Conservation (phyloP, 2,329 filamentous ascomycete species). For the Fusarium poae region DNA sequence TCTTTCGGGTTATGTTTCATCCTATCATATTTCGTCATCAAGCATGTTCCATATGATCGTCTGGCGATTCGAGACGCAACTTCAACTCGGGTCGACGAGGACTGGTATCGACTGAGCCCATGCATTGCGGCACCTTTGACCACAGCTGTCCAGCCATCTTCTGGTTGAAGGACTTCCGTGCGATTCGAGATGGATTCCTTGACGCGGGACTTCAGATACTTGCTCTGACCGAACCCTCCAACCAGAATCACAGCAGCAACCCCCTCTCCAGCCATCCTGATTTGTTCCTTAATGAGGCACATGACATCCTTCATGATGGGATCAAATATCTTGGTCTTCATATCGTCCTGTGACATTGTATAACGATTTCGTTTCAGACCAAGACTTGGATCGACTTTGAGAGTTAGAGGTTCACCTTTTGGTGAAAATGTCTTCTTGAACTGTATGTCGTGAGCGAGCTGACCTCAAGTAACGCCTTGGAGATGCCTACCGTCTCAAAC, state of each 20-base stretch:
- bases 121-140: slow-evolving; percentile 64
- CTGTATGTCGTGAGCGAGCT: slow-evolving; percentile 41
- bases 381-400: slow-evolving; percentile 54
- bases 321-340: slow-evolving; percentile 68
- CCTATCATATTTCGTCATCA: slow-evolving; percentile 54
- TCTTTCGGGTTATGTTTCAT: slow-evolving; percentile 54
- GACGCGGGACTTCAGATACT: slow-evolving; percentile 60
- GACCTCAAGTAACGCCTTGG: slow-evolving; percentile 55
- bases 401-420: slow-evolving; percentile 53
- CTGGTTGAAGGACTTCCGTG: slow-evolving; percentile 62
- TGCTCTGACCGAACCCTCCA: slow-evolving; percentile 62
- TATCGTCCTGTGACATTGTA: slow-evolving; percentile 66
- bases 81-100: slow-evolving; percentile 48
- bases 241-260: slow-evolving; percentile 61
- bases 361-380: slow-evolving; percentile 51
- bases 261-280: slow-evolving; percentile 53
- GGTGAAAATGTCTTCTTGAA: slow-evolving; percentile 57
- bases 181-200: slow-evolving; percentile 52
- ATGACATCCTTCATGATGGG: slow-evolving; percentile 60
- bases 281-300: slow-evolving; percentile 58
- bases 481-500: slow-evolving; percentile 57
- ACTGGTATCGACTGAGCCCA: slow-evolving; percentile 52
- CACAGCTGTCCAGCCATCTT: slow-evolving; percentile 64
- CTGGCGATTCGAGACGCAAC: slow-evolving; percentile 55
- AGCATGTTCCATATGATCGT: slow-evolving; percentile 55